Evolutionary conservation across 2,329 filamentous ascomycete species (phyloP).

Genomic region (Didymosphaeria variabile): DNA sequence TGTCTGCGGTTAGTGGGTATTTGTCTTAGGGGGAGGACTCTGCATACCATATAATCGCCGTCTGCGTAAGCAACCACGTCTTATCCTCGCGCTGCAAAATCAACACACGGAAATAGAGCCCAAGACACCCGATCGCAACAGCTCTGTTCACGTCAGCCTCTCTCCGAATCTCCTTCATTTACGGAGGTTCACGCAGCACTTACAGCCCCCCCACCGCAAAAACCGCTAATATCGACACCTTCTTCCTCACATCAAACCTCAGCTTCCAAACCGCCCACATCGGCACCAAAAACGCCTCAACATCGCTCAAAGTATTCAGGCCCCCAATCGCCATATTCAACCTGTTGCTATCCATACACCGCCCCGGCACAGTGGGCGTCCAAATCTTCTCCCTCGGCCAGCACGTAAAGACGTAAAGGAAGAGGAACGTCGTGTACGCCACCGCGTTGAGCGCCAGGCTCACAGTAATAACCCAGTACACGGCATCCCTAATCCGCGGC

Average conservation of each 20-base stretch:
- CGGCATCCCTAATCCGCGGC: conserved; percentile 5
- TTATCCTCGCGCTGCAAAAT: conserved; percentile 10
- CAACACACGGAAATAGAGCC: conserved; percentile 18
- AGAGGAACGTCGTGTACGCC: conserved; percentile 20
- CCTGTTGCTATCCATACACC: conserved; percentile 19
- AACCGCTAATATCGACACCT: conserved; percentile 24
- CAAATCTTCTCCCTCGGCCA: conserved; percentile 21
- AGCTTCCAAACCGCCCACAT: conserved; percentile 23
- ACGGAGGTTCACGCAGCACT: too few relatives aligned
- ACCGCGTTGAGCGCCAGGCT: conserved; percentile 19
- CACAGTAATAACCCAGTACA: conserved; percentile 21
- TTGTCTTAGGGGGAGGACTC: too few relatives aligned
- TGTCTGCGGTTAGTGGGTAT: neutral
- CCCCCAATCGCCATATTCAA: conserved; percentile 21
- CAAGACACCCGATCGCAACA: conserved; percentile 17
- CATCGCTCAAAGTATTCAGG: conserved; percentile 22
- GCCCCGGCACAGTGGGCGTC: conserved; percentile 15
- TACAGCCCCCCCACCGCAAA: conserved; percentile 23
- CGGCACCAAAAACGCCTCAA: conserved; percentile 28
- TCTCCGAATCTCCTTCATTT: too few relatives aligned
- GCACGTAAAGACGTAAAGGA: conserved; percentile 26
- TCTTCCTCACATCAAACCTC: conserved; percentile 20
- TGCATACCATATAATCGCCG: conserved; percentile 4
- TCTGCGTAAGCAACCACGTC: conserved; percentile 12
- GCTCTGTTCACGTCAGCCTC: neutral